phyloP scores from a whole-genome alignment of 1,284 basidiomycete genomes.

The Waitea zeae region DNA sequence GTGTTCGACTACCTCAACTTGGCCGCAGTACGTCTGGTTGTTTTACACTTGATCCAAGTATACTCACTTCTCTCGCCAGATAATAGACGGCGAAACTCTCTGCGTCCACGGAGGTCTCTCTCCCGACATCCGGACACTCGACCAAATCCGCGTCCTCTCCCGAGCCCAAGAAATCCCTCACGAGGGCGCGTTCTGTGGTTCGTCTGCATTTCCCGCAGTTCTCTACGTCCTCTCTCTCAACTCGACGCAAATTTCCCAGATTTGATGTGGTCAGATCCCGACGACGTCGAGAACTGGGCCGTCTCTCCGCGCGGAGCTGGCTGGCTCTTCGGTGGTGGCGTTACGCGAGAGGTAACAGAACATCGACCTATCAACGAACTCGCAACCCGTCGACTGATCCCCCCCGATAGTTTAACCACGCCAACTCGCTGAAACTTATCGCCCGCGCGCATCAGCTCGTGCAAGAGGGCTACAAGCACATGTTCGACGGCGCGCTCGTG shows the following conservation, averaged over 20 bases:
- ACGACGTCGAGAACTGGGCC: conserved; percentile 91
- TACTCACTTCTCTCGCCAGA: conserved; percentile 26
- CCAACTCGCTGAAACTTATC: conserved; percentile 71
- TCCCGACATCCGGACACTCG: conserved; percentile 82
- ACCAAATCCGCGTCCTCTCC: conserved; percentile 83
- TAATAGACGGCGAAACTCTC: conserved; percentile 81
- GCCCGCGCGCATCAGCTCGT: conserved; percentile 92
- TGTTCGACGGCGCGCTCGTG: conserved; percentile 90
- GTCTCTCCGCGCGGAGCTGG: conserved; percentile 90
- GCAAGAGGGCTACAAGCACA: conserved; percentile 95
- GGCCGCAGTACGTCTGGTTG: conserved; percentile 53
- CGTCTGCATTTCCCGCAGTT: conserved; percentile 10
- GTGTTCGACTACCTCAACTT: conserved; percentile 93
- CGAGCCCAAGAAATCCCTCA: conserved; percentile 93
- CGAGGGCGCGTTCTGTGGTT: conserved; percentile 94
- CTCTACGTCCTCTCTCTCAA: conserved; percentile 1
- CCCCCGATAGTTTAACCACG: conserved; percentile 84
- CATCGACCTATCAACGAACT: too few species aligned
- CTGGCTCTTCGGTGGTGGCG: conserved; percentile 85
- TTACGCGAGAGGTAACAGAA: conserved; percentile 80
- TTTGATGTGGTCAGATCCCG: conserved; percentile 96
- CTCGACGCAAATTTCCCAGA: conserved; percentile 26
- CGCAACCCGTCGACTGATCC: too few species aligned
- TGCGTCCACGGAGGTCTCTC: conserved; percentile 91
- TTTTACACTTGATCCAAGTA: not conserved